Conservation (phyloP, 2,329 filamentous ascomycete species). For the Aspergillus brunneoviolaceus region DNA sequence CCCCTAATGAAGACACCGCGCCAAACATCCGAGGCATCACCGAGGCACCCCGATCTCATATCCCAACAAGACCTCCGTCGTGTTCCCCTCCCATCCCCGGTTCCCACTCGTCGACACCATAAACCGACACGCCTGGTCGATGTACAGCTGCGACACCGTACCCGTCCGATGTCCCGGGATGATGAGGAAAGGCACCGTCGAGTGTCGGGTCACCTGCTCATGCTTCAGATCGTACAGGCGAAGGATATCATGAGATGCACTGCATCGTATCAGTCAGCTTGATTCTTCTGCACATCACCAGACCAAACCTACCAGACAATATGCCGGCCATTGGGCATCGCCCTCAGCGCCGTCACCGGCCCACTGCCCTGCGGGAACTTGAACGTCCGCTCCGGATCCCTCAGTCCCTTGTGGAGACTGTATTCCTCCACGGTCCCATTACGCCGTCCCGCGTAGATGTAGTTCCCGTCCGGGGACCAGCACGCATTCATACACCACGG, state of each 20-base stretch:
- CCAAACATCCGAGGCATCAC: constrained; percentile 4
- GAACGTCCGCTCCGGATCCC: constrained; percentile 73
- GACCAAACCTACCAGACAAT: constrained; percentile 69
- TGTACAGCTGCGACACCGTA: constrained; percentile 79
- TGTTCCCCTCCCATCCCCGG: constrained; percentile 87
- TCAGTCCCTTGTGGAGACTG: constrained; percentile 75
- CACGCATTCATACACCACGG: constrained; percentile 98
- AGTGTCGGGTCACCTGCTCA: constrained; percentile 64
- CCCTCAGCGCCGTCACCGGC: constrained; percentile 79
- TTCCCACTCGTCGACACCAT: constrained; percentile 93
- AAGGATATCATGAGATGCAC: constrained; percentile 89
- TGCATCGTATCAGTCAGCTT: constrained; percentile 34
- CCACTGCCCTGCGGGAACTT: constrained; percentile 88
- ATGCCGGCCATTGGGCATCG: constrained; percentile 92
- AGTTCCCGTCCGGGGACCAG: constrained; percentile 95
- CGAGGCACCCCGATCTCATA: constrained; percentile 74
- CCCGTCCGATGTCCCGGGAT: constrained; percentile 87
- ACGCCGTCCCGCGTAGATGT: constrained; percentile 85
- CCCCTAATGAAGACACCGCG: too few relatives aligned
- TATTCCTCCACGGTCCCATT: constrained; percentile 96
- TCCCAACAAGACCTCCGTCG: constrained; percentile 86
- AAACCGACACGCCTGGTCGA: constrained; percentile 84
- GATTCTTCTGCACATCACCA: neutral
- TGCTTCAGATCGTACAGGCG: constrained; percentile 84
- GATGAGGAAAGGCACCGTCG: constrained; percentile 90